Conservation (phyloP, 768 basidiomycete genomes). For the Suillus variegatus region DNA sequence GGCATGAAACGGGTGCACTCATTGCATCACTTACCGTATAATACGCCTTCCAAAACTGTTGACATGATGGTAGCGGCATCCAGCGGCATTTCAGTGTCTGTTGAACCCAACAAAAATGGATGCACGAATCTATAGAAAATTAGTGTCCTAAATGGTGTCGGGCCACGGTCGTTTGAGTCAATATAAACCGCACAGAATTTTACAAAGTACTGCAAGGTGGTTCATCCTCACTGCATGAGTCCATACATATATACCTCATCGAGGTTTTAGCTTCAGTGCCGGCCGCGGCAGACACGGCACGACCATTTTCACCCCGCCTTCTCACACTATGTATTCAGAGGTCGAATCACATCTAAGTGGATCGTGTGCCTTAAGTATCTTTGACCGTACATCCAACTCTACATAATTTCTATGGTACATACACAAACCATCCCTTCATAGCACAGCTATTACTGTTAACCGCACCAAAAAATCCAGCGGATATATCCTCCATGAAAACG, state of each 20-base stretch:
- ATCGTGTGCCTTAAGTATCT: not conserved
- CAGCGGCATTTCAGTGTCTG: too few species aligned
- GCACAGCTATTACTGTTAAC: not conserved
- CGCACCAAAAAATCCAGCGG: not conserved
- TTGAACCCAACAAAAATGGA: too few species aligned
- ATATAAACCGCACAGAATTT: not conserved
- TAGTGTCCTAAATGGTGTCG: too few species aligned
- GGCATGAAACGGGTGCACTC: too few species aligned
- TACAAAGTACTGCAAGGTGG: not conserved
- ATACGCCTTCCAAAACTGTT: too few species aligned
- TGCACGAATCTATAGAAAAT: not conserved
- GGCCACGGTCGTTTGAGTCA: not conserved
- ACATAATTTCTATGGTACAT: constrained; percentile 10
- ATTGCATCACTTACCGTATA: too few species aligned
- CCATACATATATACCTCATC: not conserved
- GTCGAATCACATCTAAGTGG: too few species aligned
- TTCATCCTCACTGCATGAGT: not conserved
- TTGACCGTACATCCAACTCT: constrained; percentile 5
- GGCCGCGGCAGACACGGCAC: not conserved
- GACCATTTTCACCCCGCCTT: not conserved
- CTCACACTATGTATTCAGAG: not conserved
- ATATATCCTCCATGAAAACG: constrained; percentile 6
- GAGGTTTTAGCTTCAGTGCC: not conserved
- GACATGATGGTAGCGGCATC: too few species aligned
- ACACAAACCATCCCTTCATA: constrained; percentile 1